Percentiles rank a stretch among this genome's conserved stretches.
These are phyloP conservation scores for Ascochyta viciae-villosae DNA, from an alignment of 2,329 filamentous ascomycete genomes.

Conservation along the genomic window DNA sequence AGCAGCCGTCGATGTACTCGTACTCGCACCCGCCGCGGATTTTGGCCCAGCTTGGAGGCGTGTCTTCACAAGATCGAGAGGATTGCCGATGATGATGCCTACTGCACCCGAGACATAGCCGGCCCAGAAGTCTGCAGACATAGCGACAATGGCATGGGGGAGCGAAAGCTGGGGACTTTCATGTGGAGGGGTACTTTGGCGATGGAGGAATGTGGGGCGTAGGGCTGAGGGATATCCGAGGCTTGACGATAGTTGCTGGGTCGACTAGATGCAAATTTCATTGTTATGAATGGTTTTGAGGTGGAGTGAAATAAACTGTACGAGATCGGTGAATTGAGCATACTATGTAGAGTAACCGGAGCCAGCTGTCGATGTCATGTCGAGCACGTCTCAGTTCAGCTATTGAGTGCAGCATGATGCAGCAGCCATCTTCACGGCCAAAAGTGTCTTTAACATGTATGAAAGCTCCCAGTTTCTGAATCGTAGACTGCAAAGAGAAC, in stretches of 20 bases:
- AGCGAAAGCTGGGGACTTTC: not conserved
- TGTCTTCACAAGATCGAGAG: slow-evolving; percentile 80
- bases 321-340: not conserved
- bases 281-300: slow-evolving; percentile 8
- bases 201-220: slow-evolving; percentile 18
- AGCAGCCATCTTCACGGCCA: not conserved
- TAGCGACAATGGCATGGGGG: slow-evolving; percentile 45
- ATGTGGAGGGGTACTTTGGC: slow-evolving; percentile 23
- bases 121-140: slow-evolving; percentile 93
- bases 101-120: slow-evolving; percentile 87
- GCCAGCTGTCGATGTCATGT: not conserved
- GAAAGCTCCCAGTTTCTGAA: not conserved
- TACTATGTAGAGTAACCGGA: not conserved
- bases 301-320: not conserved
- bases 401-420: not conserved
- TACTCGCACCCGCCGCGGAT: slow-evolving; percentile 22
- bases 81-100: slow-evolving; percentile 89
- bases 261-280: slow-evolving; percentile 4
- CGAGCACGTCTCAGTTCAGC: not conserved
- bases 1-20: slow-evolving; percentile 15
- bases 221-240: slow-evolving; percentile 22
- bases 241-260: slow-evolving; percentile 21
- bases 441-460: not conserved
- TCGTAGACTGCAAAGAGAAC: not conserved
- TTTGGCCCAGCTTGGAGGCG: slow-evolving; percentile 72